Percentiles rank a stretch among this genome's conserved stretches.
Evolutionary conservation across 441 rosid genomes (phyloP).

Genomic region (Manihot esculenta): DNA sequence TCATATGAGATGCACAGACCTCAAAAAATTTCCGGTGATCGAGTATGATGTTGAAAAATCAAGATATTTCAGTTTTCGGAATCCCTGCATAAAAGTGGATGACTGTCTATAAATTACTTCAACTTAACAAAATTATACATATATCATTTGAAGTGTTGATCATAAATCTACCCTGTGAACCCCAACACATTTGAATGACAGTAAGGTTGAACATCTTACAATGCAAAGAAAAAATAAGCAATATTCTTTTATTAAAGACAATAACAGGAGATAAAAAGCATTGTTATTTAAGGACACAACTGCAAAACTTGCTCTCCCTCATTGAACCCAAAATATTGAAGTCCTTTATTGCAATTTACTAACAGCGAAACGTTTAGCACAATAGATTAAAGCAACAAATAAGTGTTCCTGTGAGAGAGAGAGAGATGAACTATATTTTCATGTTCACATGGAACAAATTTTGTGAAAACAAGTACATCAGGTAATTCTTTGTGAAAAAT

Average conservation of each 20-base stretch:
- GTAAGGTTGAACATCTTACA: background rate
- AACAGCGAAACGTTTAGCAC: background rate
- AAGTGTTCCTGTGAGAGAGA: background rate
- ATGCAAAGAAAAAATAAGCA: background rate
- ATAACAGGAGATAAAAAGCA: slow-evolving; percentile 2
- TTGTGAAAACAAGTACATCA: background rate
- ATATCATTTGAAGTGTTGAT: background rate
- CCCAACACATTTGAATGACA: background rate
- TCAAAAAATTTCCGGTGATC: slow-evolving; percentile 61
- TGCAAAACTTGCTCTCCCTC: background rate
- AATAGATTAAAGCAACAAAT: background rate
- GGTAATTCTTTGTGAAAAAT: slow-evolving; percentile 5
- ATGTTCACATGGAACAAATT: background rate
- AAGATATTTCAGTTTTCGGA: slow-evolving; percentile 53
- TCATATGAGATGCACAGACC: slow-evolving; percentile 34
- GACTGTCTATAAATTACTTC: background rate
- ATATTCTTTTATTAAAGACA: background rate
- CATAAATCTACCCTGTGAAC: background rate
- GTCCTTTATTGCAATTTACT: background rate
- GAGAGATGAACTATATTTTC: background rate
- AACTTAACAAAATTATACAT: background rate
- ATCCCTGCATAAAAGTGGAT: slow-evolving; percentile 40
- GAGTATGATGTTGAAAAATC: slow-evolving; percentile 73
- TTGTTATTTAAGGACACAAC: background rate
- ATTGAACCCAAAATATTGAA: background rate